Percentiles rank a stretch among this genome's conserved stretches.
Evolutionary conservation across 768 basidiomycete species (phyloP).

Genomic region (Agaricus bisporus): DNA sequence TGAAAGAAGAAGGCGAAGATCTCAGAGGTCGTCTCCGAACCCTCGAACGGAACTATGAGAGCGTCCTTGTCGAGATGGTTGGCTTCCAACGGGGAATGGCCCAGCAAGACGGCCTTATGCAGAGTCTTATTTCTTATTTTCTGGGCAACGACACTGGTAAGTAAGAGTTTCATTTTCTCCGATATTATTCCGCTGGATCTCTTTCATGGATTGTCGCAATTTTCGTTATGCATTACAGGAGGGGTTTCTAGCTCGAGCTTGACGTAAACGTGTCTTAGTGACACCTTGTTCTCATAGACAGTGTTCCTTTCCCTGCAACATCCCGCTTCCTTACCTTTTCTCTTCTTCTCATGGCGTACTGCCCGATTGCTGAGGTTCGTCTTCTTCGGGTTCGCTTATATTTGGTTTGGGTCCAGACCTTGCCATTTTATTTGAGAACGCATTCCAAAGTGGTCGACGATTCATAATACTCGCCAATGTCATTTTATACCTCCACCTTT

Average conservation of each 20-base stretch:
- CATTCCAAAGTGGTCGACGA: not conserved
- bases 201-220: not conserved
- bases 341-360: no score
- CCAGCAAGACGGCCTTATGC: slow-evolving; percentile 81
- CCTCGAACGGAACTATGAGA: slow-evolving; percentile 35
- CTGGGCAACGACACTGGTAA: slow-evolving; percentile 57
- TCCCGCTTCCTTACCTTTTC: no score
- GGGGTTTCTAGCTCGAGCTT: not conserved
- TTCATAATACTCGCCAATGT: not conserved
- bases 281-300: not conserved
- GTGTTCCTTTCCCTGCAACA: no score
- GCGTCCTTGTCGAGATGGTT: slow-evolving; percentile 30
- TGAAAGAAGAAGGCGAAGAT: slow-evolving; percentile 28
- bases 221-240: not conserved
- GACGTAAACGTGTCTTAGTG: not conserved
- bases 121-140: slow-evolving; percentile 76
- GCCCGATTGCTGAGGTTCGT: no score
- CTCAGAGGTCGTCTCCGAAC: slow-evolving; percentile 26
- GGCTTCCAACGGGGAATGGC: slow-evolving; percentile 41
- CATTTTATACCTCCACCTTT: no score
- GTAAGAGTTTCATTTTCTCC: slow-evolving; percentile 14
- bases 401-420: slow-evolving; percentile 2
- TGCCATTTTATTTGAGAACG: not conserved
- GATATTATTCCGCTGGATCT: not conserved
- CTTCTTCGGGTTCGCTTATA: not conserved